Evolutionary conservation across 2,329 filamentous ascomycete species (phyloP).

Genomic region (Coniella vitis): DNA sequence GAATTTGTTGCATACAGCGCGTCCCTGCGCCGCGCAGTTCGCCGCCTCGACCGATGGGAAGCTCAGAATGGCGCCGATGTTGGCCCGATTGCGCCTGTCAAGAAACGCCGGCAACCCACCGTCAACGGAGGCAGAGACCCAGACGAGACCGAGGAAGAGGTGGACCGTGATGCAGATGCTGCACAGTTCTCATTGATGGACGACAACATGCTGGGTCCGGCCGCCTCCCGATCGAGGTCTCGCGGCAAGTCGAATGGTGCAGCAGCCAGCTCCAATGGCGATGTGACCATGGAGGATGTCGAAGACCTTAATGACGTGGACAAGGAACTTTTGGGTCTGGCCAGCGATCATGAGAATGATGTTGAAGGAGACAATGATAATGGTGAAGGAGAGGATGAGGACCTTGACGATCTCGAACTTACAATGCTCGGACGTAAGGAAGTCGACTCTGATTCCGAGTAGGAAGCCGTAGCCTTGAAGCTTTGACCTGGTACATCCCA

Average conservation of each 20-base stretch:
- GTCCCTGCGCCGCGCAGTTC: slow-evolving; percentile 54
- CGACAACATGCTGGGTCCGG: slow-evolving; percentile 11
- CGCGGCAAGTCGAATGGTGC: slow-evolving; percentile 7
- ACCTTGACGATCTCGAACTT: slow-evolving; percentile 33
- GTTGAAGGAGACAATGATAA: slow-evolving; percentile 38
- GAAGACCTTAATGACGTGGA: slow-evolving; percentile 47
- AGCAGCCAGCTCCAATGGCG: slow-evolving; percentile 29
- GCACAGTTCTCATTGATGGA: slow-evolving; percentile 14
- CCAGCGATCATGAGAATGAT: slow-evolving; percentile 35
- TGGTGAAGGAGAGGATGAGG: slow-evolving; percentile 43
- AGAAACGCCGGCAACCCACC: slow-evolving; percentile 27
- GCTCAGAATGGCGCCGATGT: slow-evolving; percentile 36
- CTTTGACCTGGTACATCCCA: no score
- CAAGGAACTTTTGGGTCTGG: slow-evolving; percentile 43
- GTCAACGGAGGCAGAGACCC: slow-evolving; percentile 24
- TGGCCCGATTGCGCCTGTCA: slow-evolving; percentile 41
- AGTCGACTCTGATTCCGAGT: slow-evolving; percentile 27
- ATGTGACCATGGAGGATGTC: slow-evolving; percentile 38
- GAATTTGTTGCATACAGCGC: slow-evolving; percentile 61
- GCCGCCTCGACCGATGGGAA: slow-evolving; percentile 67
- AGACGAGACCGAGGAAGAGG: slow-evolving; percentile 28
- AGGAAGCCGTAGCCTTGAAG: no score
- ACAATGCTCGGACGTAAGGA: slow-evolving; percentile 28
- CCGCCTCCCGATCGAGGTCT: background rate
- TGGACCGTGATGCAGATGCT: slow-evolving; percentile 25